Evolutionary conservation across 2,329 filamentous ascomycete species (phyloP), one percentile per base, ranked within the genome.

Genomic region (Stylonectria norvegica): DNA sequence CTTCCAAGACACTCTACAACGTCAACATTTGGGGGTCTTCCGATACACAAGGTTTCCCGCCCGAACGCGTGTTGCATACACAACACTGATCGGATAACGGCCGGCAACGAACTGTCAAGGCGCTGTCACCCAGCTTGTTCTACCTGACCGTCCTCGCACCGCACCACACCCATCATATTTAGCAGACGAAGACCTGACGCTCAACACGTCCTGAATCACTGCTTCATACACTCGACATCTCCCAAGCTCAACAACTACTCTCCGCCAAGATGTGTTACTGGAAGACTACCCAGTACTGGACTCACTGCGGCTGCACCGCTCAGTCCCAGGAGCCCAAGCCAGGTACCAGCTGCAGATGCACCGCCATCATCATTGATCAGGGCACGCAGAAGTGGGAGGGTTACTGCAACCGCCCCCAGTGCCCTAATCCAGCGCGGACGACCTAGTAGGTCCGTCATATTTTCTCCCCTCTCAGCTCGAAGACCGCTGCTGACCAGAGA

Each of bases 191-290:
- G 31, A 40, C 18, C 22, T 31, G 15, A 25, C 9, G 14, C 37
- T 46, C 25, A 36, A 35, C 14, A 37, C 25, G 35, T 9, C 20
- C 30, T 20, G 20, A 43, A 28, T 5, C 32, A 42, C 42, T 20
- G 22, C 34, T 17, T 32, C 15, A 19, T 18, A 32, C 30, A 6
- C 6, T 14, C 27, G 15, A 14, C 15, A n/a, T n/a, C n/a, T 37
- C 12, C 28, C 27, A 29, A 15, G 20, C 34, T 27, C 5, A 14
- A 22, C 15, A 42, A 38, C 10, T 18, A 12, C 30, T 8, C 5
- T 27, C 17, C 25, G 19, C 29, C 50, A 63, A 12, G 42, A 66
- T 66, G 63, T 66, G 63, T 47, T 37, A 55, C 48, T 66, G 62
- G 61, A 49, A 52, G 20, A 56, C 55, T 15, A 59, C 56, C 28